phyloP scores from a whole-genome alignment of 768 basidiomycete genomes.

The Leccinellum luteum region DNA sequence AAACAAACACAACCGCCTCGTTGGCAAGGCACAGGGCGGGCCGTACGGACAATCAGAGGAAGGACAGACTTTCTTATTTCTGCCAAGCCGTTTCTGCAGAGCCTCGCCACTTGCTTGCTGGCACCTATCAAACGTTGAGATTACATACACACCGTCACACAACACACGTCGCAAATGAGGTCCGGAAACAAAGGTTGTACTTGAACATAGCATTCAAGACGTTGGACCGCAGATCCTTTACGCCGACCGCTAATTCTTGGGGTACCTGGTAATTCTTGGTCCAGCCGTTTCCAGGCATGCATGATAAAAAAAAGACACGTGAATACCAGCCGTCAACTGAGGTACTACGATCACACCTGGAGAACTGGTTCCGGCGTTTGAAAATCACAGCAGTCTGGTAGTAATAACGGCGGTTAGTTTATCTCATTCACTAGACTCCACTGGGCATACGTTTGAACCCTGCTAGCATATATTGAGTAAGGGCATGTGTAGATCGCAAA shows the following conservation, averaged over 20 bases:
- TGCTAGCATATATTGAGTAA: constrained; percentile 11
- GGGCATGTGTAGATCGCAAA: constrained; percentile 6
- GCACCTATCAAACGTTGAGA: constrained; percentile 17
- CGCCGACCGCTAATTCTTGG: constrained; percentile 36
- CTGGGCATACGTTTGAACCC: constrained; percentile 24
- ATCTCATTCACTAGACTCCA: constrained; percentile 11
- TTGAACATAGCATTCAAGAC: constrained; percentile 23
- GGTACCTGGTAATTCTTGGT: constrained; percentile 29
- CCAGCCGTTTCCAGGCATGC: constrained; percentile 36
- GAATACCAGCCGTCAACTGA: constrained; percentile 22
- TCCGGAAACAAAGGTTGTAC: constrained; percentile 7
- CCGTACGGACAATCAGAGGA: constrained; percentile 8
- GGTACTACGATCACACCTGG: constrained; percentile 25
- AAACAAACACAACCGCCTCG: constrained; percentile 10
- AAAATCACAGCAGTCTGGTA: constrained; percentile 36
- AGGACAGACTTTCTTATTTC: constrained; percentile 12
- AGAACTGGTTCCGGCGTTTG: constrained; percentile 36
- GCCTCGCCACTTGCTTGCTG: constrained; percentile 25
- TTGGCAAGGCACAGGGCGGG: constrained; percentile 16
- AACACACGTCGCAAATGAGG: constrained; percentile 22
- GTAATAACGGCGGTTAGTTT: constrained; percentile 19
- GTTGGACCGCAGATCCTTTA: constrained; percentile 32
- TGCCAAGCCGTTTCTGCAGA: constrained; percentile 14
- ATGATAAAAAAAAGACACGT: constrained; percentile 13
- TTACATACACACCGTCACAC: constrained; percentile 23